A percentile compares a stretch with the other conserved stretches of the same genome.
These are phyloP conservation scores for Salix udensis DNA, from an alignment of 345 rosid genomes.

Conservation along the genomic window DNA sequence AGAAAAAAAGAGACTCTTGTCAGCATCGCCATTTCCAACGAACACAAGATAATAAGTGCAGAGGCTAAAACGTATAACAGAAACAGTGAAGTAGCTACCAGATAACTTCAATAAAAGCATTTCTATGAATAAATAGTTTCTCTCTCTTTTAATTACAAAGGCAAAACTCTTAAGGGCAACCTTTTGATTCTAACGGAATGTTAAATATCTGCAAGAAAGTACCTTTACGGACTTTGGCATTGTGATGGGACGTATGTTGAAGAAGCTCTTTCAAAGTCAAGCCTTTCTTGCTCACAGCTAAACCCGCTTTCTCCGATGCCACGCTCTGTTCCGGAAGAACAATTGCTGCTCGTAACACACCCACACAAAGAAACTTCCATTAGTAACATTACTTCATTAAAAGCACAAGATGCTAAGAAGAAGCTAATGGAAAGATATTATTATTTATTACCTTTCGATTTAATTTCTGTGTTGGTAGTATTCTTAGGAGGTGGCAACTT, in stretches of 20 bases:
- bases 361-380: not conserved
- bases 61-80: not conserved
- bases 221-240: conserved; percentile 81
- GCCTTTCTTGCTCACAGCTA: conserved; percentile 88
- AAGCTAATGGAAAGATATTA: not conserved
- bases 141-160: not conserved
- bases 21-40: not conserved
- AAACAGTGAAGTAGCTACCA: not conserved
- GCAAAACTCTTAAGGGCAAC: not conserved
- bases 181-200: not conserved
- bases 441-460: conserved; percentile 60
- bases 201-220: not conserved
- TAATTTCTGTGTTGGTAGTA: conserved; percentile 81
- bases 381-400: not conserved
- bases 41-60: not conserved
- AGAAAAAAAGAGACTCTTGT: conserved; percentile 5
- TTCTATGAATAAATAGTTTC: not conserved
- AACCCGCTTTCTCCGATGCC: conserved; percentile 67
- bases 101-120: not conserved
- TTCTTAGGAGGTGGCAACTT: conserved; percentile 86
- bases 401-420: not conserved
- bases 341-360: conserved; percentile 51
- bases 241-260: conserved; percentile 76
- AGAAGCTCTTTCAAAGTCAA: conserved; percentile 81
- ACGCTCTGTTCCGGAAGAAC: conserved; percentile 88